A percentile compares a stretch with the other conserved stretches of the same genome.
Evolutionary conservation across 1,284 basidiomycete genomes (phyloP).

Genomic region (Fomitopsis schrenkii): DNA sequence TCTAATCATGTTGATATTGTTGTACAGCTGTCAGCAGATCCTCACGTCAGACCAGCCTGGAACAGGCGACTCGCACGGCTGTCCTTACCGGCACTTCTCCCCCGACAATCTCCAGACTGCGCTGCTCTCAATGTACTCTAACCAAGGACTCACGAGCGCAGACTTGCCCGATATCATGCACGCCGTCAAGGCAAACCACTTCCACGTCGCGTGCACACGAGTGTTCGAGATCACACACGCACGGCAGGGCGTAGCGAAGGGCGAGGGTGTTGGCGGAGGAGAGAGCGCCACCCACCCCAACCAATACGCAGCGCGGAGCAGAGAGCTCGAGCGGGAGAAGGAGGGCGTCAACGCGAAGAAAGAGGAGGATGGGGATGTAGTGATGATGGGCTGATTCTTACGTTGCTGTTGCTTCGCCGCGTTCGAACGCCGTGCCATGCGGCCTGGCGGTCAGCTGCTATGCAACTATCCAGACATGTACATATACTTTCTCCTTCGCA

Average conservation of each 20-base stretch:
- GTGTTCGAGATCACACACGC: slow-evolving; percentile 95
- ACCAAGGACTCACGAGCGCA: slow-evolving; percentile 52
- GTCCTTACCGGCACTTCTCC: slow-evolving; percentile 92
- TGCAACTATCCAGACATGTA: background rate
- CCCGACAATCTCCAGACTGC: slow-evolving; percentile 81
- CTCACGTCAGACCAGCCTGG: slow-evolving; percentile 76
- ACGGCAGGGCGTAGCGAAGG: slow-evolving; percentile 73
- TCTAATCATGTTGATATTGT: slow-evolving; percentile 12
- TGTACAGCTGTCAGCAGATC: slow-evolving; percentile 83
- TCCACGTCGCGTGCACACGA: slow-evolving; percentile 95
- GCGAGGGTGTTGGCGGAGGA: slow-evolving; percentile 84
- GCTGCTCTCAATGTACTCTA: slow-evolving; percentile 71
- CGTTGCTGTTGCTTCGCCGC: background rate
- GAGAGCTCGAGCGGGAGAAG: slow-evolving; percentile 54
- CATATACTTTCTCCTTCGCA: background rate
- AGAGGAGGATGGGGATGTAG: slow-evolving; percentile 29
- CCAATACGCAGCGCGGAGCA: slow-evolving; percentile 70
- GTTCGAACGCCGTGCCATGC: background rate
- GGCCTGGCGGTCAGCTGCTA: background rate
- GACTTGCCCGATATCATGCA: slow-evolving; percentile 89
- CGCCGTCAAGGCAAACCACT: slow-evolving; percentile 81
- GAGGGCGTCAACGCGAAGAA: slow-evolving; percentile 21
- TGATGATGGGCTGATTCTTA: slow-evolving; percentile 18
- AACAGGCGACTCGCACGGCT: slow-evolving; percentile 80
- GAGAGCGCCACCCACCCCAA: slow-evolving; percentile 97